Evolutionary conservation across 805 yeast species (phyloP), one percentile per base, ranked within the genome.

Genomic region (Cyberlindnera maclurae): DNA sequence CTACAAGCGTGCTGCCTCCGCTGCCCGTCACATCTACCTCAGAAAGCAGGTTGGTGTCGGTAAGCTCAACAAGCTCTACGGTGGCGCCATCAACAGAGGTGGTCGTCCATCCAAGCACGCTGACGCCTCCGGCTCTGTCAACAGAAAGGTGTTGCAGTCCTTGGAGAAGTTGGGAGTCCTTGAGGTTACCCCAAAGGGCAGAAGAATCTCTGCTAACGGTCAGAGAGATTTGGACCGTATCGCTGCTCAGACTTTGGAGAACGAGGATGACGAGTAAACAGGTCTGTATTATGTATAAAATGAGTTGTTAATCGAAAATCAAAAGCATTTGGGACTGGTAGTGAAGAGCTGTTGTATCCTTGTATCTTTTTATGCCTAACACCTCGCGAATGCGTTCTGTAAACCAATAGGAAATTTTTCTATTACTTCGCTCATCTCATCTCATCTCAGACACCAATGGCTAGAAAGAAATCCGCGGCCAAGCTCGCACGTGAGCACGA

Each of bases 201-300:
- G 98, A 82, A 87, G 89, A 75, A 87, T 93, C 81, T 83, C 97
- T 53, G 96, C 87, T 70, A 85, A 88, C 75, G 99, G 99, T 70
- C 97, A 90, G 79, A 89, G 98, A 86, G 99, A 93, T 78, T 84
- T 93, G 77, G 99, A 93, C 79, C 97, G 99, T 82, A 90, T 90
- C 71, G 97, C 97, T 67, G 96, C 95, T 70, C 96, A 88, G 77
- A 87, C 96, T 69, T 79, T 85, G 71, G 95, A 88, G 76, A 79
- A 79, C 68, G 95, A 88, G 76, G 80, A 79, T 67, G 93, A 84
- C 37, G 37, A 35, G 37, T 35, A 35, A 35, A 35, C 28, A 34
- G 37, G 30, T 34, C 37, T 34, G 37, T 34, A 34, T 27, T 34
- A 34, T 34, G 37, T 34, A 34, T 34, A 34, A 34, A 34, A 34